Evolutionary conservation across 2,329 filamentous ascomycete species (phyloP).

Genomic region (Beauveria medogensis): DNA sequence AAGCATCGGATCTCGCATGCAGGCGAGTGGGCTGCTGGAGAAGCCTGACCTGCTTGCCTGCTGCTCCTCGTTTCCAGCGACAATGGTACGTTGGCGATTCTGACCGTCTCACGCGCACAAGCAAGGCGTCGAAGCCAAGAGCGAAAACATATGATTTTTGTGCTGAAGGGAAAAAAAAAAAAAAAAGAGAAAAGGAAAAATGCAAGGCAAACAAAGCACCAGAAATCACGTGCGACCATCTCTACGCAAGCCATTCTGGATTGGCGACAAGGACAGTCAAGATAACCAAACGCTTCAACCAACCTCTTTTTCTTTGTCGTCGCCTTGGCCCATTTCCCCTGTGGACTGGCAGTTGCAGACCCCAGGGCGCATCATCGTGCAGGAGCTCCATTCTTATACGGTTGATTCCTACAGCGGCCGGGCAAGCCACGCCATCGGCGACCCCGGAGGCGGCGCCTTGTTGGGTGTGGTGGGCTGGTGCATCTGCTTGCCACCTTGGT

Average conservation of each 20-base stretch:
- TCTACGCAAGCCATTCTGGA: neutral
- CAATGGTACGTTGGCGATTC: neutral
- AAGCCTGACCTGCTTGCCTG: neutral
- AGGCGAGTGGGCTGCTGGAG: neutral
- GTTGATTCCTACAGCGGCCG: neutral
- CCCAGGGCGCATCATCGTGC: neutral
- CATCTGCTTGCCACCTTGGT: neutral
- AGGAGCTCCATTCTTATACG: constrained; percentile 4
- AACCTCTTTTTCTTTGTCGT: neutral
- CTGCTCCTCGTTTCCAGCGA: neutral
- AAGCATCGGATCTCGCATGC: constrained; percentile 3
- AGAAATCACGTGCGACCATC: neutral
- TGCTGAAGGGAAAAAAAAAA: too few relatives aligned
- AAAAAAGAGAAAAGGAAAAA: neutral
- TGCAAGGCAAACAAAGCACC: neutral
- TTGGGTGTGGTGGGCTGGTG: neutral
- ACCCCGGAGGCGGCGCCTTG: neutral
- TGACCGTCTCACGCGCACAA: neutral
- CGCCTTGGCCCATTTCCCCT: neutral
- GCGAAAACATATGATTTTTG: too few relatives aligned
- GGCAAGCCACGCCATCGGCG: constrained; percentile 7
- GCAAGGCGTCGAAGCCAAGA: neutral
- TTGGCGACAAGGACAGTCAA: neutral
- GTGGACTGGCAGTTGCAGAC: neutral
- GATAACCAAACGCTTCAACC: neutral